Base-by-base conservation (phyloP, 108 stramenopile genomes). In the Halocafeteria seosinensis region DNA sequence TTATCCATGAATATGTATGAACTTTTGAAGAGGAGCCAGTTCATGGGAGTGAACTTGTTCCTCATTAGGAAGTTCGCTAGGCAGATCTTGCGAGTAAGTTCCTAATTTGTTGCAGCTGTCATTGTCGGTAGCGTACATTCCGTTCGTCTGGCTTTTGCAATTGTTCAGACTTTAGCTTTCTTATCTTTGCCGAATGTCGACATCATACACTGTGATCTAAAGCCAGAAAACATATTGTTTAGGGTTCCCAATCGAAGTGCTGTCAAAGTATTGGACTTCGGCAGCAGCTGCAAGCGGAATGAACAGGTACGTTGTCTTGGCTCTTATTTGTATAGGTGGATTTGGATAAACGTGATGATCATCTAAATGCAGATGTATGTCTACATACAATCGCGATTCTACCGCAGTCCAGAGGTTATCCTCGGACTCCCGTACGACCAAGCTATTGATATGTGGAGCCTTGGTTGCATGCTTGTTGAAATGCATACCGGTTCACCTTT, bases 361-460 rank as follows among this genome's bases (percentile, higher is more conserved):
- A n/a, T n/a, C n/a, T n/a, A n/a, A n/a, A n/a, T n/a, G 35, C 62
- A 3, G 28, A 91, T 91, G 89, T 95, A 95, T 73, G 84, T 89
- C 8, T 98, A 95, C 75, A 98, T 98, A 71, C 96, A 98, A 72
- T 89, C 88, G 69, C 84, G 93, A 21, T 98, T 98, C 71, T 98
- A 98, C 71, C 85, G 80, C 24, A 88, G 88, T 26, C 96, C 96
- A 6, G 96, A 98, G 78, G 96, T 95, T 26, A 86, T 98, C 78
- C 77, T 98, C 17, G 96, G 96, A 23, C 62, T 95, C 23, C 88
- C 90, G 0, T 98, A 98, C 71, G 73, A 75, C 35, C 81, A 86
- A 17, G 85, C 91, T 28, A 98, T 98, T 69, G 96, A 98, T 77
- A 92, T 95, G 87, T 98, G 96, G 96, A 89, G 88, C 55, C 63